Percentiles rank a stretch among this genome's conserved stretches.
These are phyloP conservation scores for Lactarius tabidus DNA, from an alignment of 768 basidiomycete species.

Conservation along the genomic window DNA sequence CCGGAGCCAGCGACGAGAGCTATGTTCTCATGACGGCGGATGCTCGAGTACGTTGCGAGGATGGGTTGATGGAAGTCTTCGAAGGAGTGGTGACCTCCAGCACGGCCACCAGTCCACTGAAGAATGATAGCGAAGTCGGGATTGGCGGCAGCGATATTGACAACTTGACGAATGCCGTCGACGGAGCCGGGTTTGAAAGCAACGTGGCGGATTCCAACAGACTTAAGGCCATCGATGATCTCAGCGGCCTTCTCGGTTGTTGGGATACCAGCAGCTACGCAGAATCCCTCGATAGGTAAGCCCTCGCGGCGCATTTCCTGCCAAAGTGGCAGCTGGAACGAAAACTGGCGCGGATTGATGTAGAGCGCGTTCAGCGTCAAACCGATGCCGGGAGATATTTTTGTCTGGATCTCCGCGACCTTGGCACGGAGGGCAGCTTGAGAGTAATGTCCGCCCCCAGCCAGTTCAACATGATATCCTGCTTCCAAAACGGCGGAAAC, in stretches of 20 bases:
- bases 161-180: constrained; percentile 95
- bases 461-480: constrained; percentile 94
- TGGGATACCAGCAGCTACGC: constrained; percentile 96
- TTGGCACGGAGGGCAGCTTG: constrained; percentile 82
- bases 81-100: constrained; percentile 96
- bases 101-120: constrained; percentile 99
- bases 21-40: constrained; percentile 87
- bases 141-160: constrained; percentile 92
- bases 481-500: constrained; percentile 90
- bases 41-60: constrained; percentile 81
- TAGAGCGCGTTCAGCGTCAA: constrained; percentile 93
- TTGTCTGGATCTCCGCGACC: constrained; percentile 85
- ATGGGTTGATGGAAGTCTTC: constrained; percentile 99
- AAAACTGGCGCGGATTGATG: constrained; percentile 96
- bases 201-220: constrained; percentile 90
- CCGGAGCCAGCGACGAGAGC: constrained; percentile 91
- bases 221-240: constrained; percentile 80
- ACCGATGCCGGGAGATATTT: constrained; percentile 84
- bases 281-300: constrained; percentile 96
- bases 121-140: constrained; percentile 96
- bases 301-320: constrained; percentile 96
- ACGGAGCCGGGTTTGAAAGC: constrained; percentile 98
- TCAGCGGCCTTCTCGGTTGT: constrained; percentile 95
- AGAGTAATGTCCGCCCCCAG: constrained; percentile 98
- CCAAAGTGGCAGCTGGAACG: constrained; percentile 97